phyloP scores from a whole-genome alignment of 2,329 filamentous ascomycete species.

The Xylaria sp. region DNA sequence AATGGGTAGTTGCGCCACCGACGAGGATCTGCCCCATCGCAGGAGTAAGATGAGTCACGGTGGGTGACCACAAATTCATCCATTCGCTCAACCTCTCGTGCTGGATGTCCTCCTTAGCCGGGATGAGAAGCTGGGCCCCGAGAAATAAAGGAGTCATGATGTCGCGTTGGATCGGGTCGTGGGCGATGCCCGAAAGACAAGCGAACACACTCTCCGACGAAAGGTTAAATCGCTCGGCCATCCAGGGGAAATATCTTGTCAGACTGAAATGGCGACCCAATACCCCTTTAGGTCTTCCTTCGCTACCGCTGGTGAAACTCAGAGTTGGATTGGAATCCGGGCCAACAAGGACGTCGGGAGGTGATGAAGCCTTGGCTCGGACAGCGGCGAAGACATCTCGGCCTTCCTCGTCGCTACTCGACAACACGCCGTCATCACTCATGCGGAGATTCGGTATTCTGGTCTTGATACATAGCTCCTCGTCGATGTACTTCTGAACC shows the following conservation, averaged over 20 bases:
- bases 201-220: conserved; percentile 91
- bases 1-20: conserved; percentile 81
- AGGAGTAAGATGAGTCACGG: conserved; percentile 89
- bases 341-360: conserved; percentile 77
- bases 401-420: too few relatives aligned
- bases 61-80: conserved; percentile 80
- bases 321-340: conserved; percentile 71
- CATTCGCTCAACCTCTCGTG: conserved; percentile 90
- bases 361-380: conserved; percentile 59
- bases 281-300: conserved; percentile 80
- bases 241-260: too few relatives aligned
- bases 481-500: too few relatives aligned
- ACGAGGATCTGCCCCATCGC: conserved; percentile 96
- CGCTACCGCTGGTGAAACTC: conserved; percentile 47
- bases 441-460: too few relatives aligned
- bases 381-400: conserved; percentile 71
- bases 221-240: too few relatives aligned
- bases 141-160: conserved; percentile 93
- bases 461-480: too few relatives aligned
- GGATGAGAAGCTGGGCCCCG: conserved; percentile 80
- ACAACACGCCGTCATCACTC: too few relatives aligned
- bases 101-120: conserved; percentile 83
- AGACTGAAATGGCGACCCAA: conserved; percentile 77
- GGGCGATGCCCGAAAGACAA: conserved; percentile 85
- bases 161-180: conserved; percentile 76